Conservation (phyloP, 306 rosid genomes). For the Acacia acuminata region DNA sequence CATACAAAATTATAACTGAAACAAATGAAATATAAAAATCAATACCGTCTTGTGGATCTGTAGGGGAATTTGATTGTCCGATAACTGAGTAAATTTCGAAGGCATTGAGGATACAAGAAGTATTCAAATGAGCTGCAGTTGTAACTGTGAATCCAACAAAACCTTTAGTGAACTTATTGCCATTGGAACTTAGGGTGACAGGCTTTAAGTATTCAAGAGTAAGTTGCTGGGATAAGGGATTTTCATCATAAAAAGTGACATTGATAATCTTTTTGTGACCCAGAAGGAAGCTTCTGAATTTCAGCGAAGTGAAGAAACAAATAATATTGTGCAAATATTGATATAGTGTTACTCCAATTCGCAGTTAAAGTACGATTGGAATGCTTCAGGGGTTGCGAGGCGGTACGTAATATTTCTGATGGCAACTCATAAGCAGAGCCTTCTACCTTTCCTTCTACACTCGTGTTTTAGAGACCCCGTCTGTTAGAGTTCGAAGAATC, state of each 20-base stretch:
- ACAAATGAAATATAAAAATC: neutral
- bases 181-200: neutral
- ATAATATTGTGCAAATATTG: neutral
- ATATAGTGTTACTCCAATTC: neutral
- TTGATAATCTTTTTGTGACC: neutral
- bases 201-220: slow-evolving; percentile 9
- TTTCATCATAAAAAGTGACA: slow-evolving; percentile 1
- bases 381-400: neutral
- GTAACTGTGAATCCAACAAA: neutral
- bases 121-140: slow-evolving; percentile 6
- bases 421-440: neutral
- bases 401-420: neutral
- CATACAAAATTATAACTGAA: neutral
- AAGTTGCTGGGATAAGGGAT: neutral
- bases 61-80: neutral
- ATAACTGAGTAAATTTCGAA: neutral
- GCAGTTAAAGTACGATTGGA: neutral
- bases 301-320: neutral
- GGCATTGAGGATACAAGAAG: slow-evolving; percentile 51
- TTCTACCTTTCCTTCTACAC: neutral
- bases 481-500: rapidly evolving
- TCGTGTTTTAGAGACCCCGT: neutral
- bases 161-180: neutral
- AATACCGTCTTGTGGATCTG: neutral
- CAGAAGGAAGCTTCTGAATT: neutral